Base-by-base conservation (phyloP, 768 basidiomycete species). In the Naematelia aurantialba region DNA sequence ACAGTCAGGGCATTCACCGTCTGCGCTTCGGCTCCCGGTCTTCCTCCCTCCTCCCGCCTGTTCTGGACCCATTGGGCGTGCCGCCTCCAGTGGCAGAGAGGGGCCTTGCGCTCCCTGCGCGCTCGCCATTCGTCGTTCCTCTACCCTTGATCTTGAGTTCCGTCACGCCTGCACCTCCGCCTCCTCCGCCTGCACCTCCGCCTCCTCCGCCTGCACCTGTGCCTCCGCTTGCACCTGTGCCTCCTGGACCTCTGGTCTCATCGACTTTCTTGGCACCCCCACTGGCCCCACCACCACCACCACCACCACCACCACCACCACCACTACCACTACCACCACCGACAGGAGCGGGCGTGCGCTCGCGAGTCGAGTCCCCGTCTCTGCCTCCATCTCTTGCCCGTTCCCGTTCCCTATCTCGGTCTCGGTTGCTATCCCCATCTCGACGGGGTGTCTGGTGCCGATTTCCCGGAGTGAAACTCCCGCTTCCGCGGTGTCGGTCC, bases 1-100 rank as follows among this genome's bases (percentile, higher is more conserved):
- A n/a, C n/a, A n/a, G n/a, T n/a, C n/a, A n/a, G n/a, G n/a, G n/a
- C n/a, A 1, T 4, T 60, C 58, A 63, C 52, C 58, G 53, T 53
- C 61, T 58, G 25, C 61, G 30, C 61, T 63, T 63, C 8, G 22
- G 34, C 51, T 58, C 57, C 52, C 61, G 44, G 46, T 63, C 61
- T 21, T 59, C 58, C 12, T 42, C 57, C 30, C 29, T 45, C 21
- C 42, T 22, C 17, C 29, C 4, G 5, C 13, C 17, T 17, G 19
- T 13, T 29, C 25, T 29, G 19, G 19, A 30, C 4, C 19, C 52
- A 53, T 30, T 19, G 8, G 19, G 46, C n/a, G 19, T 10, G 12
- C 46, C 19, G 8, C 46, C 46, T 48, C 46, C 46, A 19, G 19
- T 19, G n/a, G 8, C 46, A 48, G 46, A 48, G 21, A 10, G 10